Evolutionary conservation across 2,329 filamentous ascomycete species (phyloP), one percentile per base, ranked within the genome.

Genomic region (Cladosporium sp.): DNA sequence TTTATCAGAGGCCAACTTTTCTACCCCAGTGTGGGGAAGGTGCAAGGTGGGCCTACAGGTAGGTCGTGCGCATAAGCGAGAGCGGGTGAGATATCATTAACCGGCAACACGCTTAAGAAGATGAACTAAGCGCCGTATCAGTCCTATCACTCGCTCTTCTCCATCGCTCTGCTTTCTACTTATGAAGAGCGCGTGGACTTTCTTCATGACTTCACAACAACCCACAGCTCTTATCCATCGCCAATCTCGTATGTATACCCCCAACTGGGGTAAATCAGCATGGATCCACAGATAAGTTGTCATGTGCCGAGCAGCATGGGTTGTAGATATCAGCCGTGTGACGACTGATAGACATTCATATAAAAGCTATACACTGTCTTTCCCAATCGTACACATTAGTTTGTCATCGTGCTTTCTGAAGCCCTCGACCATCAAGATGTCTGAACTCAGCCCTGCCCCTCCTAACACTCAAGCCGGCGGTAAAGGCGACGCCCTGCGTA

Each of bases 401-500:
- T 23, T 14, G 14, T 18, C 7, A 16, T 23, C 26, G 5, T 30
- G 16, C 34, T 49, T 3, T 11, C 25, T 7, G 5, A 28, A 25
- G 11, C 54, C 23, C 11, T 32, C 4, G n/a, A 59, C 25, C 43
- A 39, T 21, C 46, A 67, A 58, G 7, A 76, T 76, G 75, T 72
- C 75, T 6, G 48, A 72, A 28, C 69, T 75, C 58, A 74, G 75
- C 53, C 69, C 72, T 67, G 69, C 73, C 65, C 73, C 71, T 39
- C 74, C 74, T n/a, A 76, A 76, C 36, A 75, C 75, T 18, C 70
- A 75, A 61, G 73, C 74, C 34, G 74, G 72, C 54, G 73, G 72
- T 39, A 67, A 75, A 53, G 71, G 76, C 36, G 69, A 75, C 69
- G 71, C 71, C 10, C 70, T 75, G 13, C 68, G 71, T 21, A 69